Evolutionary conservation across 2,329 filamentous ascomycete species (phyloP).

Genomic region (Pseudocercospora fijiensis): DNA sequence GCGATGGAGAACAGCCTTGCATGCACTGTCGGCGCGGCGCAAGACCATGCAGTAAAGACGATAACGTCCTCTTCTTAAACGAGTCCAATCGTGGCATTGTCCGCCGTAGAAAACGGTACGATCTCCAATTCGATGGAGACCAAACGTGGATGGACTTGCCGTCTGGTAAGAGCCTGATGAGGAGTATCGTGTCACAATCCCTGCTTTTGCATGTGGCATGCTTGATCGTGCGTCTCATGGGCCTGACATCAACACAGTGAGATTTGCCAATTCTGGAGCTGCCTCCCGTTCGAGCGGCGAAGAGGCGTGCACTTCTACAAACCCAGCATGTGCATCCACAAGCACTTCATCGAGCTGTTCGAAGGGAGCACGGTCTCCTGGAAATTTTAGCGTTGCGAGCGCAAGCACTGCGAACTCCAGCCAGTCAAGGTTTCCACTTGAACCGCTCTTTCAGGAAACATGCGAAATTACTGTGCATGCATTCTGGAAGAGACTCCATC

Average conservation of each 20-base stretch:
- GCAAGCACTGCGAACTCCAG: not conserved
- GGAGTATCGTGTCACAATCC: not conserved
- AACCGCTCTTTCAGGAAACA: not conserved
- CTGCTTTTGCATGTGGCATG: not conserved
- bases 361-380: not conserved
- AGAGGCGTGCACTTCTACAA: not conserved
- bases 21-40: conserved; percentile 8
- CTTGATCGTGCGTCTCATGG: not conserved
- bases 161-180: conserved; percentile 2
- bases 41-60: conserved; percentile 14
- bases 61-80: conserved; percentile 13
- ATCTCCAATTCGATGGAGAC: conserved; percentile 7
- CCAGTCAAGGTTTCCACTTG: not conserved
- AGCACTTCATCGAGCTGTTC: not conserved
- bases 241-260: not conserved
- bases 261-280: conserved; percentile 1
- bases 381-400: not conserved
- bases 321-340: not conserved
- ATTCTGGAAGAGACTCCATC: not conserved
- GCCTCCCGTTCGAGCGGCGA: not conserved
- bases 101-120: conserved; percentile 10
- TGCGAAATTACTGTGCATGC: not conserved
- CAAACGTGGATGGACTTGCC: conserved; percentile 16
- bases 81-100: conserved; percentile 12
- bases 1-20: conserved; percentile 16